A percentile compares a stretch with the other conserved stretches of the same genome.
Conservation (phyloP, 495 filamentous ascomycete species). For the Talaromyces liani region DNA sequence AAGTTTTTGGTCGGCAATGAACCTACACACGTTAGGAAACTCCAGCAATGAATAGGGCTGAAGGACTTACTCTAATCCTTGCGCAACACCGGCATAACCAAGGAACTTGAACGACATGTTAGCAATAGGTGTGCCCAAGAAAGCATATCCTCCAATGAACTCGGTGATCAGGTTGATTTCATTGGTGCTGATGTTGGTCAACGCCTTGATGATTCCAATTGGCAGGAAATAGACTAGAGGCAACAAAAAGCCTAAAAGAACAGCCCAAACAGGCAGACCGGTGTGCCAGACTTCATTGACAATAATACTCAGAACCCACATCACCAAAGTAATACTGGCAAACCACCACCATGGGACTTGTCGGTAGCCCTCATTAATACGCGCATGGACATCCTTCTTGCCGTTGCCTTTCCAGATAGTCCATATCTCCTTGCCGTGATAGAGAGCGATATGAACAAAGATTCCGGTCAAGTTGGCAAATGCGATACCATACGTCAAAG, state of each 20-base stretch:
- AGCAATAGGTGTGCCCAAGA: conserved; percentile 56
- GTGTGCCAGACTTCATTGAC: conserved; percentile 59
- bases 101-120: conserved; percentile 75
- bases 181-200: conserved; percentile 63
- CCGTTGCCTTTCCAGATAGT: conserved; percentile 52
- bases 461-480: conserved; percentile 64
- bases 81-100: conserved; percentile 59
- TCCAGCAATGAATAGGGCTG: conserved; percentile 35
- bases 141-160: conserved; percentile 66
- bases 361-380: conserved; percentile 29
- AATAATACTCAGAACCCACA: conserved; percentile 55
- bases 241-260: conserved; percentile 49
- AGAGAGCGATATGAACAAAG: conserved; percentile 56
- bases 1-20: conserved; percentile 72
- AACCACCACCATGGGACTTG: conserved; percentile 42
- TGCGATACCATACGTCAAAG: conserved; percentile 56
- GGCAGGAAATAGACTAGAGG: conserved; percentile 38
- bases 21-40: conserved; percentile 46
- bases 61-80: conserved; percentile 34
- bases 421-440: conserved; percentile 57
- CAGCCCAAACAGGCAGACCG: conserved; percentile 59
- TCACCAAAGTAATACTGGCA: conserved; percentile 27
- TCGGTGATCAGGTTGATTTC: conserved; percentile 61
- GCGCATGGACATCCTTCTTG: conserved; percentile 46
- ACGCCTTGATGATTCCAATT: conserved; percentile 48